phyloP scores from a whole-genome alignment of 116 monocot species.

The Zostera marina region DNA sequence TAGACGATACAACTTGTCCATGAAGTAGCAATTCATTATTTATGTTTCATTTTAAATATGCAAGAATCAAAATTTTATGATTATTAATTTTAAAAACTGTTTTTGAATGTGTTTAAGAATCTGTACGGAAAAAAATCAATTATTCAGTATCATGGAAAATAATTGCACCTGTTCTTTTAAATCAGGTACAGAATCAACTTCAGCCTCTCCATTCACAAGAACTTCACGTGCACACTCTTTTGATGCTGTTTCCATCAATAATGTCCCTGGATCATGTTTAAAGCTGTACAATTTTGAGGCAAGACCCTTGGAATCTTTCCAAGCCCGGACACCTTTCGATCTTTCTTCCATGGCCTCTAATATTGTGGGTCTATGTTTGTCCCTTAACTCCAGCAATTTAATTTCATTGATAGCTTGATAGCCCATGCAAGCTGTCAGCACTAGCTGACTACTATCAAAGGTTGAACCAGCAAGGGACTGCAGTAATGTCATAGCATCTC shows the following conservation, averaged over 20 bases:
- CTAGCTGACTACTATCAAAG: conserved; percentile 95
- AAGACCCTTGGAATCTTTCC: conserved; percentile 64
- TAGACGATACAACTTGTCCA: background rate
- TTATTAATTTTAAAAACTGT: too few species aligned
- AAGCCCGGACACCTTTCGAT: conserved; percentile 40
- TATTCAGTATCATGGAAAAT: background rate
- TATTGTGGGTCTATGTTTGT: conserved; percentile 60
- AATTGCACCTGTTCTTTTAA: conserved; percentile 67
- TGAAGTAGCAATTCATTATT: background rate
- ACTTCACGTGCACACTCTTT: conserved; percentile 18
- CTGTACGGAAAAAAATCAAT: background rate
- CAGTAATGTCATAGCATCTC: conserved; percentile 86
- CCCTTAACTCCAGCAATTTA: conserved; percentile 48
- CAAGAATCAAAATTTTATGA: background rate
- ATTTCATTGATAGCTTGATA: conserved; percentile 71
- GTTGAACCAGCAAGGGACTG: conserved; percentile 92
- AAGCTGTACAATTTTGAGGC: conserved; percentile 81
- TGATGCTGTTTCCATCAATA: conserved; percentile 21
- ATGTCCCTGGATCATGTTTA: conserved; percentile 40
- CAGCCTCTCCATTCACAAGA: conserved; percentile 33
- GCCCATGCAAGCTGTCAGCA: conserved; percentile 96
- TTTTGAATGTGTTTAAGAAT: too few species aligned
- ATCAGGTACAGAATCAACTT: conserved; percentile 29
- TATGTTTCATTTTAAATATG: conserved; percentile 2
- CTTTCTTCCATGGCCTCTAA: conserved; percentile 73